Evolutionary conservation across 208 protist species (phyloP).

Genomic region (Ichthyophonus hoferi): DNA sequence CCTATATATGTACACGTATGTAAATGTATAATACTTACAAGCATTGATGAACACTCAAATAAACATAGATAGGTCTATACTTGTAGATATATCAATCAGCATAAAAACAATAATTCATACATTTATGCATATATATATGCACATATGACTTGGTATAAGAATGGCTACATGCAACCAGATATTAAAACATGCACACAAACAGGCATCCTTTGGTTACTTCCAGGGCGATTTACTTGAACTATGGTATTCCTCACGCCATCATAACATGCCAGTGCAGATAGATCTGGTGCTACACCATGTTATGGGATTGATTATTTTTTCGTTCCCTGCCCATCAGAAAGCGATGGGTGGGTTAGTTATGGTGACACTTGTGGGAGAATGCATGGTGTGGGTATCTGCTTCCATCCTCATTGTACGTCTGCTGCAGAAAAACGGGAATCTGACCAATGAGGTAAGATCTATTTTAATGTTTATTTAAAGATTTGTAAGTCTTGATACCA

Average conservation of each 20-base stretch:
- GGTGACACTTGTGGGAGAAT: not conserved
- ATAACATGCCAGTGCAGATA: not conserved
- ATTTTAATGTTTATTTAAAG: not conserved
- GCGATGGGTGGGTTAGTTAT: not conserved
- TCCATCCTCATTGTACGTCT: not conserved
- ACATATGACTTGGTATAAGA: too few relatives aligned
- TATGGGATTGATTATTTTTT: not conserved
- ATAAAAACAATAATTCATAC: too few relatives aligned
- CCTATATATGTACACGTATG: too few relatives aligned
- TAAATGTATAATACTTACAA: too few relatives aligned
- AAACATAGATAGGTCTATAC: too few relatives aligned
- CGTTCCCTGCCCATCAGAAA: not conserved
- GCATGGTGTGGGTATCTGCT: not conserved
- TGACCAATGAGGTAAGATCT: not conserved
- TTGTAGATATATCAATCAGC: too few relatives aligned
- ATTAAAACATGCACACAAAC: too few relatives aligned
- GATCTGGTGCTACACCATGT: not conserved
- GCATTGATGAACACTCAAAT: too few relatives aligned
- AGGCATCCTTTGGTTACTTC: not conserved
- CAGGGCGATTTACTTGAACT: not conserved
- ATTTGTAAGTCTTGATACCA: not conserved
- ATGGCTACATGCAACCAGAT: too few relatives aligned
- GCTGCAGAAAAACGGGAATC: not conserved
- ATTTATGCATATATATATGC: too few relatives aligned
- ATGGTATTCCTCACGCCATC: not conserved